phyloP scores from a whole-genome alignment of 1,284 basidiomycete genomes.

The Flammula alnicola region DNA sequence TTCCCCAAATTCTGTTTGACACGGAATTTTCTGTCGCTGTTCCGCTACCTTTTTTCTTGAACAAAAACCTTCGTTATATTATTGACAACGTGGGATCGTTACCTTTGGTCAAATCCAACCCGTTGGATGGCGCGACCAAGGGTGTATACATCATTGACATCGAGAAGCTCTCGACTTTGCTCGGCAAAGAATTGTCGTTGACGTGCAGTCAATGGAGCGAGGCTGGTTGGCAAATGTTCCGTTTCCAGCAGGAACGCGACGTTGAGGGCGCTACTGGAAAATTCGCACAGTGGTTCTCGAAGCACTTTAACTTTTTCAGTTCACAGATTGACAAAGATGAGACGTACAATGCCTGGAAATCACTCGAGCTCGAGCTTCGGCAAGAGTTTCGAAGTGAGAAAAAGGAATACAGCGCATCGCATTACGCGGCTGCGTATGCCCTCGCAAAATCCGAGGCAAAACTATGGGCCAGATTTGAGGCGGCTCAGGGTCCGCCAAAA shows the following conservation, averaged over 20 bases:
- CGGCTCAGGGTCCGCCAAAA: not conserved
- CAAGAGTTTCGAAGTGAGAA: conserved; percentile 1
- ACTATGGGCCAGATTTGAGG: not conserved
- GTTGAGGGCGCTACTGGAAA: too few species aligned
- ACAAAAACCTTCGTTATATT: conserved; percentile 9
- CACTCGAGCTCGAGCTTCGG: conserved; percentile 11
- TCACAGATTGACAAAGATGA: conserved; percentile 4
- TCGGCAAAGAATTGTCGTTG: not conserved
- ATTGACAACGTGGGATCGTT: conserved; percentile 1
- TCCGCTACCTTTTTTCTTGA: conserved; percentile 13
- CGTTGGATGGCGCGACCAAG: not conserved
- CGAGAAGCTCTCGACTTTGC: not conserved
- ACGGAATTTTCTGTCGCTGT: conserved; percentile 3
- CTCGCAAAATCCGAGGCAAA: conserved; percentile 1
- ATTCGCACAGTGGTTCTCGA: too few species aligned
- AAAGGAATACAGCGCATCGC: not conserved
- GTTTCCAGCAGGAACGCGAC: too few species aligned
- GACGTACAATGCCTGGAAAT: conserved; percentile 17
- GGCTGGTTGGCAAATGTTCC: too few species aligned
- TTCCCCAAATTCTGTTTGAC: conserved; percentile 13
- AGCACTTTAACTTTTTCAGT: conserved; percentile 18
- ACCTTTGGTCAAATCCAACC: not conserved
- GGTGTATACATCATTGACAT: not conserved
- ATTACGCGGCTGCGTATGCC: conserved; percentile 5
- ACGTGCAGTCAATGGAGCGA: too few species aligned